Percentiles rank a stretch among this genome's conserved stretches.
Conservation (phyloP, 2,329 filamentous ascomycete species). For the Pezicula carpinea region DNA sequence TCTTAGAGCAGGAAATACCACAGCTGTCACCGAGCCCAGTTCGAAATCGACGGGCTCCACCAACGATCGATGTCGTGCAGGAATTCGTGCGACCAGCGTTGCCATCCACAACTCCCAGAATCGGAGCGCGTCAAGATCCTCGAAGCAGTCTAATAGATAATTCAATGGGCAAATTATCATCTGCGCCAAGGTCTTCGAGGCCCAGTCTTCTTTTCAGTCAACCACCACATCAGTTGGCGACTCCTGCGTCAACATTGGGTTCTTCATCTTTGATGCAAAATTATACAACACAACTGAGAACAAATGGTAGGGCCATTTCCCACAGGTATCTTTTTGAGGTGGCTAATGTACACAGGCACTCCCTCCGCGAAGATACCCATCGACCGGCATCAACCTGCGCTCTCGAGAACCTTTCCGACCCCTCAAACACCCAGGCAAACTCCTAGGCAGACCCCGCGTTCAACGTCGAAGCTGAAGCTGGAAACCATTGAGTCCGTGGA, state of each 20-base stretch:
- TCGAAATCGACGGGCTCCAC: conserved; percentile 10
- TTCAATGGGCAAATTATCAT: conserved; percentile 27
- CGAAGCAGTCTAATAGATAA: conserved; percentile 8
- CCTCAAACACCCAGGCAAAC: conserved; percentile 29
- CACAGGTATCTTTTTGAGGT: background rate
- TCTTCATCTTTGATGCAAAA: conserved; percentile 18
- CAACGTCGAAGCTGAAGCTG: conserved; percentile 9
- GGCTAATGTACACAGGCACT: conserved; percentile 15
- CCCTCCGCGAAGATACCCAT: conserved; percentile 14
- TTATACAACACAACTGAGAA: conserved; percentile 18
- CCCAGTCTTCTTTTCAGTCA: conserved; percentile 23
- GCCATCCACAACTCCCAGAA: conserved; percentile 13
- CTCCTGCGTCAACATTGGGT: conserved; percentile 24
- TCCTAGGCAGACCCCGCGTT: conserved; percentile 22
- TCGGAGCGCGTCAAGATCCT: conserved; percentile 9
- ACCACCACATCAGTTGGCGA: conserved; percentile 22
- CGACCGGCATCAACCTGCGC: conserved; percentile 9
- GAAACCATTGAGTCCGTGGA: conserved; percentile 26
- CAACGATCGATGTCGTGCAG: conserved; percentile 17
- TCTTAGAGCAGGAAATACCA: conserved; percentile 3
- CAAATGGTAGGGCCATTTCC: conserved; percentile 9
- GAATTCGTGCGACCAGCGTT: conserved; percentile 18
- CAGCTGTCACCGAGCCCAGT: conserved; percentile 6
- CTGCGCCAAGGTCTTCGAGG: conserved; percentile 18
- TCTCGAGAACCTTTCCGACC: conserved; percentile 19